Evolutionary conservation across 2,329 filamentous ascomycete genomes (phyloP), one percentile per base, ranked within the genome.

Genomic region (Sclerotiophoma versabilis): DNA sequence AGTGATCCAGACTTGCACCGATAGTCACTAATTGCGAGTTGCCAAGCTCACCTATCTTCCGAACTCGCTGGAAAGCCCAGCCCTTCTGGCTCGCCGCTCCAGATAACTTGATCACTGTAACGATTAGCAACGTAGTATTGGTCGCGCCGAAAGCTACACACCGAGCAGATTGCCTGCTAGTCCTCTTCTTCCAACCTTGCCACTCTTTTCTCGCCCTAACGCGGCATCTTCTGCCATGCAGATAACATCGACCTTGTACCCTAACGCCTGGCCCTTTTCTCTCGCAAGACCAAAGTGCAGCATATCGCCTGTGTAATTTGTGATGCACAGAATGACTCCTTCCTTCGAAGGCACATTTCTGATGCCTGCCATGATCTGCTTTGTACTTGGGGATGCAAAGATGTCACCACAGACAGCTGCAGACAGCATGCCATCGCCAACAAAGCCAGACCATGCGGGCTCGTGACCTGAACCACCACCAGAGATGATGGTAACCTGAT

Each of bases 1-100:
- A 83, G 62, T 82, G 80, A 61, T 83, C 80, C 14, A 83, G 60
- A 43, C 77, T 79, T 11, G 80, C 78, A 1, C 80, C 81, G 46
- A 83, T 81, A 3, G 80, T 81, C 5, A 81, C 80, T 19, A 81
- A 67, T 34, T 80, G 74, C 15, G 64, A 72, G 58, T 79, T 79
- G 4, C 77, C 77, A 10, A 77, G 59, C 29, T 76, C 70, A 11
- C 79, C 79, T 51, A 81, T 76, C 55, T 76, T 72, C 52, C 78
- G 67, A 52, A 76, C 78, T 54, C 73, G 69, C 41, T 81, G 79
- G 46, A 81, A 80, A 4, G 72, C 66, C 66, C 77, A 79, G 9
- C 71, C 75, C 19, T 75, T 72, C 29, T 79, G 72, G 17, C 77
- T 75, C n/a, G 79, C 79, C 23, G 76, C 76, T 8, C 79, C 79